phyloP scores from a whole-genome alignment of 2,329 filamentous ascomycete species.

The Botrytis medusae region DNA sequence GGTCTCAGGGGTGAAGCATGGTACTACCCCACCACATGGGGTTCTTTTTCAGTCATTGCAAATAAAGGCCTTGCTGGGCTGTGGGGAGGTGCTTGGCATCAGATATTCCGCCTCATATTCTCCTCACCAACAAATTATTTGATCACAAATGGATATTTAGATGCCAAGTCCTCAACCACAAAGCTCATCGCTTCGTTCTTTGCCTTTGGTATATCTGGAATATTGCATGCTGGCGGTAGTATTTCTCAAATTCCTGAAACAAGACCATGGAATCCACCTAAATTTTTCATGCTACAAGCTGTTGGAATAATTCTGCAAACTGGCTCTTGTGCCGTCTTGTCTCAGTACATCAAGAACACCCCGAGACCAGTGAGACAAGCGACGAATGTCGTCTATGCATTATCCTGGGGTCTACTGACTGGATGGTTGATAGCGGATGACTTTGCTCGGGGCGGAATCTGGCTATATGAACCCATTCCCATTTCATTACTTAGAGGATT shows the following conservation, averaged over 20 bases:
- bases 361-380: slow-evolving; percentile 50
- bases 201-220: slow-evolving; percentile 66
- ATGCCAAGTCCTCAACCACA: slow-evolving; percentile 37
- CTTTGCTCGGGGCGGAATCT: slow-evolving; percentile 70
- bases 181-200: slow-evolving; percentile 44
- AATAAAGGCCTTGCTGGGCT: slow-evolving; percentile 74
- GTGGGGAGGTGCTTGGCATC: slow-evolving; percentile 91
- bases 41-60: slow-evolving; percentile 53
- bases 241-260: slow-evolving; percentile 59
- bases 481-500: slow-evolving; percentile 67
- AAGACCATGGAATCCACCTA: slow-evolving; percentile 52
- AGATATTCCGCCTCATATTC: slow-evolving; percentile 78
- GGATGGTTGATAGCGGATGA: slow-evolving; percentile 70
- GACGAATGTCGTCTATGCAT: slow-evolving; percentile 61
- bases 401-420: slow-evolving; percentile 68
- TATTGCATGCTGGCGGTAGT: slow-evolving; percentile 71
- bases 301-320: slow-evolving; percentile 64
- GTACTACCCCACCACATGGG: slow-evolving; percentile 61
- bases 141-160: slow-evolving; percentile 44
- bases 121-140: slow-evolving; percentile 57
- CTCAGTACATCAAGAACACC: slow-evolving; percentile 39
- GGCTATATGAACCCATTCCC: slow-evolving; percentile 81
- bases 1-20: slow-evolving; percentile 57
- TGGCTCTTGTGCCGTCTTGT: slow-evolving; percentile 42
- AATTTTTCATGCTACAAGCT: slow-evolving; percentile 73